These are phyloP conservation scores for Ceratocystis cacaofunesta DNA, from an alignment of 2,329 filamentous ascomycete species.

Conservation along the genomic window DNA sequence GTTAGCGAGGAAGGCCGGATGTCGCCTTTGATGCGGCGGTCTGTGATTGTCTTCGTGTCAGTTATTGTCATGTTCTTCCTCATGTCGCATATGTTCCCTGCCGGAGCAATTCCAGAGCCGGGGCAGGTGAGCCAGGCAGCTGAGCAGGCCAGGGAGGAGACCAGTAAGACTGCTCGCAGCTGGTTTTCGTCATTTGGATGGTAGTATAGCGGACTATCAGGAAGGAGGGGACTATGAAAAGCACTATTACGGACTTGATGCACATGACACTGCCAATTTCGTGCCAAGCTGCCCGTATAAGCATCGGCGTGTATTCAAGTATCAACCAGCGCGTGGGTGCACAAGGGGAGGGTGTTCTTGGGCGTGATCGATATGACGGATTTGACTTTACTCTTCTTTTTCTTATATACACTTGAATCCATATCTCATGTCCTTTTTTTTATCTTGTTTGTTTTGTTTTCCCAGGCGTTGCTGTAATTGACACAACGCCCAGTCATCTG, in stretches of 20 bases:
- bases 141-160: conserved; percentile 8
- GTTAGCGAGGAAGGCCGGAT: conserved; percentile 20
- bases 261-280: too few species aligned
- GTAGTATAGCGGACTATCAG: background rate
- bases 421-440: background rate
- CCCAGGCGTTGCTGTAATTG: background rate
- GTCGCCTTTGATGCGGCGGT: conserved; percentile 20
- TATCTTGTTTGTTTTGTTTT: background rate
- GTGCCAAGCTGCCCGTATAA: too few species aligned
- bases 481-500: background rate
- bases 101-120: background rate
- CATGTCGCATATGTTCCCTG: conserved; percentile 17
- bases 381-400: background rate
- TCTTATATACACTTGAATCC: too few species aligned
- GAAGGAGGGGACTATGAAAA: too few species aligned
- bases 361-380: background rate
- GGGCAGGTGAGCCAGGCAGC: conserved; percentile 9
- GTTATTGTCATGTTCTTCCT: conserved; percentile 19
- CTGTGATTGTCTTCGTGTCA: conserved; percentile 18
- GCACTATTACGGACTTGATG: too few species aligned
- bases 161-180: conserved; percentile 14
- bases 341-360: background rate
- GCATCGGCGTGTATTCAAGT: background rate
- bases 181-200: conserved; percentile 16
- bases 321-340: background rate